phyloP scores from a whole-genome alignment of 192 early-diverging fungal genomes.

The Entomortierella lignicola region DNA sequence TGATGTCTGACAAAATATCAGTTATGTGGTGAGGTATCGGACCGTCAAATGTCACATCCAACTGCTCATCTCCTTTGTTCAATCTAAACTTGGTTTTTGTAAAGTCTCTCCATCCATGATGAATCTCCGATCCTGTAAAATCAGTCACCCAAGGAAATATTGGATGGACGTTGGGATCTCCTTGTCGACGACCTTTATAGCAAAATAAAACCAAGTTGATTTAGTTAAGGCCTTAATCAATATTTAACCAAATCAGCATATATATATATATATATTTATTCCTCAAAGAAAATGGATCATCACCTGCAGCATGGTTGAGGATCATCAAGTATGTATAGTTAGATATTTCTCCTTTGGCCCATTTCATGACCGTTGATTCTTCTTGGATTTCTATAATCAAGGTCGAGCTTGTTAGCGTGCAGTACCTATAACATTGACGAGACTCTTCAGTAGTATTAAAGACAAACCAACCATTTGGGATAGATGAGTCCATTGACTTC shows the following conservation, averaged over 20 bases:
- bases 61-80: conserved; percentile 77
- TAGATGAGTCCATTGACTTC: background rate
- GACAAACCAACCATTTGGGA: conserved; percentile 47
- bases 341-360: conserved; percentile 86
- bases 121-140: conserved; percentile 63
- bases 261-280: too few relatives aligned
- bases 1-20: conserved; percentile 75
- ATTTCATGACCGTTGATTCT: conserved; percentile 65
- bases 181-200: conserved; percentile 62
- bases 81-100: conserved; percentile 74
- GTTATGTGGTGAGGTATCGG: conserved; percentile 77
- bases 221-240: background rate
- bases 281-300: background rate
- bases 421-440: background rate
- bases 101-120: conserved; percentile 70
- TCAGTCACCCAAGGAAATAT: conserved; percentile 79
- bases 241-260: too few relatives aligned
- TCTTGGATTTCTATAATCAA: conserved; percentile 54
- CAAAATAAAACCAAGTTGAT: conserved; percentile 11
- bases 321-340: conserved; percentile 96
- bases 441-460: background rate
- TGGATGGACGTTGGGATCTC: conserved; percentile 75
- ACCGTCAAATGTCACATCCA: conserved; percentile 76
- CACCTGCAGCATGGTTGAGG: conserved; percentile 87
- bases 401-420: too few relatives aligned